These are phyloP conservation scores for Chalciporus sphaerocephalus DNA, from an alignment of 768 basidiomycete genomes.

Conservation along the genomic window DNA sequence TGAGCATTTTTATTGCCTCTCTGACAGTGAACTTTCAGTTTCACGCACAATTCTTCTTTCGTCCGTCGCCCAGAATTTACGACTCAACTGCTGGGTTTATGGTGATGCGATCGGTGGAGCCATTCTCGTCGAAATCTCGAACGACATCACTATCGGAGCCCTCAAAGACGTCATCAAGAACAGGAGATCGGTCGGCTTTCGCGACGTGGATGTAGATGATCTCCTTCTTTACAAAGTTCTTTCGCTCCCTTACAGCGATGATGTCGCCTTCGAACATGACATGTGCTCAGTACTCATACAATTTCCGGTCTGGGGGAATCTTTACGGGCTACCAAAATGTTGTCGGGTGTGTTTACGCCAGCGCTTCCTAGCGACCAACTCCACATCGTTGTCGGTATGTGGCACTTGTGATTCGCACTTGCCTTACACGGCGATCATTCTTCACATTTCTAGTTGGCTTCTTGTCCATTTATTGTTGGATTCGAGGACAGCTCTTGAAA, in stretches of 20 bases:
- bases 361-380: background rate
- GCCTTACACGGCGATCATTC: background rate
- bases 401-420: background rate
- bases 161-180: constrained; percentile 1
- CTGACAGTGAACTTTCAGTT: background rate
- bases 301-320: background rate
- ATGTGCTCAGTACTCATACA: background rate
- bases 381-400: background rate
- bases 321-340: background rate
- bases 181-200: background rate
- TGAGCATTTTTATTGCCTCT: background rate
- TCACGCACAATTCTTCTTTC: too few species aligned
- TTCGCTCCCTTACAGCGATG: background rate
- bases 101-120: background rate
- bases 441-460: background rate
- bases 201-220: background rate
- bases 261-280: background rate
- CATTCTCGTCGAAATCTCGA: background rate
- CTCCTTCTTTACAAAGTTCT: background rate
- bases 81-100: constrained; percentile 1
- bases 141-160: background rate
- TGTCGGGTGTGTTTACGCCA: background rate
- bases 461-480: background rate
- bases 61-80: background rate
- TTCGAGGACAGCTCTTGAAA: background rate